Evolutionary conservation across 2,329 filamentous ascomycete genomes (phyloP).

Genomic region (Macrophomina phaseolina): DNA sequence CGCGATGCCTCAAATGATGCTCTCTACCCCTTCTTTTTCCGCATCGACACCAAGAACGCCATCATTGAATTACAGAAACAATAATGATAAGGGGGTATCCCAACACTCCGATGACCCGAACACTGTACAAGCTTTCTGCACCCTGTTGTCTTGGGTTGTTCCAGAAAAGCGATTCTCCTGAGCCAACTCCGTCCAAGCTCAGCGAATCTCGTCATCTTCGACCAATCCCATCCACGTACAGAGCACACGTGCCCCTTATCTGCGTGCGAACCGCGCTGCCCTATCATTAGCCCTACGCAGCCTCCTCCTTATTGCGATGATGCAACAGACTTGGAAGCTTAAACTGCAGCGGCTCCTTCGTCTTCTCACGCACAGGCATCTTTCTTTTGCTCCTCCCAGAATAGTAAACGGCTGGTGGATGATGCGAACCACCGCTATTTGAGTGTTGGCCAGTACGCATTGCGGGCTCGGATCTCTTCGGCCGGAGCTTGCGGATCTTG

Average conservation of each 20-base stretch:
- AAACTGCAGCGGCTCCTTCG: slow-evolving; percentile 47
- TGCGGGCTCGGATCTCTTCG: slow-evolving; percentile 42
- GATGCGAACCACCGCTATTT: slow-evolving; percentile 4
- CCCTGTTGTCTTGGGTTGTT: slow-evolving; percentile 1
- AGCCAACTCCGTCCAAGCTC: neutral
- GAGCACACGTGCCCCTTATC: slow-evolving; percentile 14
- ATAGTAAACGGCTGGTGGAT: slow-evolving; percentile 42
- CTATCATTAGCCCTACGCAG: neutral
- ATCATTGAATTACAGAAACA: neutral
- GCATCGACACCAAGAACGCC: slow-evolving; percentile 12
- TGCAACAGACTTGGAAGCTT: slow-evolving; percentile 38
- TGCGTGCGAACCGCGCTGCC: neutral
- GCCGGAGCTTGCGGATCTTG: slow-evolving; percentile 48
- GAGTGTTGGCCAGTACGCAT: slow-evolving; percentile 13
- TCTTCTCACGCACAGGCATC: slow-evolving; percentile 46
- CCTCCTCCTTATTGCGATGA: slow-evolving; percentile 23
- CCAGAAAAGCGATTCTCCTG: slow-evolving; percentile 11
- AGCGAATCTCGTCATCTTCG: neutral
- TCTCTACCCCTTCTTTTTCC: slow-evolving; percentile 21
- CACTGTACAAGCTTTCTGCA: slow-evolving; percentile 7
- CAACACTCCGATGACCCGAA: slow-evolving; percentile 2
- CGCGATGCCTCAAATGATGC: slow-evolving; percentile 7
- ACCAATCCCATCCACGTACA: neutral
- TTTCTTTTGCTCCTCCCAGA: slow-evolving; percentile 50
- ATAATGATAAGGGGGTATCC: slow-evolving; percentile 19